These are phyloP conservation scores for Lasiodiplodia gonubiensis DNA, from an alignment of 2,329 filamentous ascomycete genomes.

Conservation along the genomic window DNA sequence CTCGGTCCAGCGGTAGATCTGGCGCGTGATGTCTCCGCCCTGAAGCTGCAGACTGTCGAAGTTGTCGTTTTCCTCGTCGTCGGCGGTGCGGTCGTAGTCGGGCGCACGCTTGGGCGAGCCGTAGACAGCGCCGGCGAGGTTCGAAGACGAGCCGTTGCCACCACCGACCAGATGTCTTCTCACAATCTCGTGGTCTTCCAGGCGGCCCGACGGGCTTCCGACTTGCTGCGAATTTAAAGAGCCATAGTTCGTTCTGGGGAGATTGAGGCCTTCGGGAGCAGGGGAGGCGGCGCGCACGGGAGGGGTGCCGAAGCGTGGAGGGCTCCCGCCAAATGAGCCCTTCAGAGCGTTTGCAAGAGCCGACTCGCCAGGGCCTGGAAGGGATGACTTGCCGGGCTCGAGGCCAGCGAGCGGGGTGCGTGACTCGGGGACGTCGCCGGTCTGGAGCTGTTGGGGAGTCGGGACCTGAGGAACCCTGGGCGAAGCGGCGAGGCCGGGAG, in stretches of 20 bases:
- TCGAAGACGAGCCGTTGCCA: conserved; percentile 48
- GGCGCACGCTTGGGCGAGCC: conserved; percentile 40
- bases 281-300: conserved; percentile 65
- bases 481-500: conserved; percentile 47
- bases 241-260: conserved; percentile 76
- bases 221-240: conserved; percentile 67
- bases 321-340: conserved; percentile 71
- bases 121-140: conserved; percentile 38
- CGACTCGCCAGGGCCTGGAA: conserved; percentile 80
- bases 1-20: conserved; percentile 96
- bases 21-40: conserved; percentile 90
- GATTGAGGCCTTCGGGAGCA: conserved; percentile 46
- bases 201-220: conserved; percentile 54
- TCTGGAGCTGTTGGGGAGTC: conserved; percentile 52
- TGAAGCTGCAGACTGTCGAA: conserved; percentile 94
- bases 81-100: conserved; percentile 53
- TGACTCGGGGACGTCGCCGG: conserved; percentile 40
- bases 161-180: conserved; percentile 83
- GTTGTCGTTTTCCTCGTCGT: conserved; percentile 64
- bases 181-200: conserved; percentile 89
- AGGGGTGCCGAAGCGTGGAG: conserved; percentile 69
- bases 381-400: conserved; percentile 58
- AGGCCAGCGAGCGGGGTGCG: conserved; percentile 70
- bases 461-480: conserved; percentile 58
- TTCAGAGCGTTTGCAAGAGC: conserved; percentile 88